Evolutionary conservation across 1,284 basidiomycete species (phyloP).

Genomic region (Cutaneotrichosporon sp.): DNA sequence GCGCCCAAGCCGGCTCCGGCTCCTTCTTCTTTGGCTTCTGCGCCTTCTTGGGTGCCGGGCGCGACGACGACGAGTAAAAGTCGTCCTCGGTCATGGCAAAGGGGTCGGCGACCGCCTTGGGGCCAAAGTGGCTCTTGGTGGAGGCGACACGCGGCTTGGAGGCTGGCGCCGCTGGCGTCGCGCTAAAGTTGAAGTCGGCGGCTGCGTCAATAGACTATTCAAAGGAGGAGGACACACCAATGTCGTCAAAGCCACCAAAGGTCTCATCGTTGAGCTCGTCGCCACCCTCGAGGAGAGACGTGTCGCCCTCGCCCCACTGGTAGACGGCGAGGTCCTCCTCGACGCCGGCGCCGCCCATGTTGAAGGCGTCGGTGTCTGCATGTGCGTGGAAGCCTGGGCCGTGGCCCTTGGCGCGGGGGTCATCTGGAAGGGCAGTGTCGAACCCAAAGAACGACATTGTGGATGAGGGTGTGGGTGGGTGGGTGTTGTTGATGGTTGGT

Average conservation of each 20-base stretch:
- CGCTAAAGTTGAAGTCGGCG: conserved; percentile 87
- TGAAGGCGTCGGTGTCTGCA: conserved; percentile 33
- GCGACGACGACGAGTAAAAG: conserved; percentile 42
- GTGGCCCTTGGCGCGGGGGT: conserved; percentile 8
- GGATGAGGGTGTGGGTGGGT: neutral
- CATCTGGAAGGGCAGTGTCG: conserved; percentile 48
- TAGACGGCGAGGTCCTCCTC: conserved; percentile 66
- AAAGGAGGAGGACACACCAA: conserved; percentile 62
- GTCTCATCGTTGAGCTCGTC: conserved; percentile 96
- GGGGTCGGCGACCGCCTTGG: conserved; percentile 44
- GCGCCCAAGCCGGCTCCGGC: conserved; percentile 33
- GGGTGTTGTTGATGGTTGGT: conserved; percentile 2
- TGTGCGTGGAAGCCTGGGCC: conserved; percentile 21
- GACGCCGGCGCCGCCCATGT: conserved; percentile 55
- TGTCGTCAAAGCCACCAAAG: conserved; percentile 70
- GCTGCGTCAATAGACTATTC: conserved; percentile 57
- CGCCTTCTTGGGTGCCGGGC: conserved; percentile 30
- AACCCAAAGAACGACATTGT: conserved; percentile 55
- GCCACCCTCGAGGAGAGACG: conserved; percentile 82
- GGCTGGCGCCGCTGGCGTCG: conserved; percentile 29
- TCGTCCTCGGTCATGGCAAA: conserved; percentile 54
- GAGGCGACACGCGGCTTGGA: conserved; percentile 37
- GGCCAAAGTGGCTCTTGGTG: conserved; percentile 43
- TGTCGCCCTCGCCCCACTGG: conserved; percentile 68
- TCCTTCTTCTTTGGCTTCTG: conserved; percentile 29